These are phyloP conservation scores for Tuber melanosporum DNA, from an alignment of 495 filamentous ascomycete genomes.

Conservation along the genomic window DNA sequence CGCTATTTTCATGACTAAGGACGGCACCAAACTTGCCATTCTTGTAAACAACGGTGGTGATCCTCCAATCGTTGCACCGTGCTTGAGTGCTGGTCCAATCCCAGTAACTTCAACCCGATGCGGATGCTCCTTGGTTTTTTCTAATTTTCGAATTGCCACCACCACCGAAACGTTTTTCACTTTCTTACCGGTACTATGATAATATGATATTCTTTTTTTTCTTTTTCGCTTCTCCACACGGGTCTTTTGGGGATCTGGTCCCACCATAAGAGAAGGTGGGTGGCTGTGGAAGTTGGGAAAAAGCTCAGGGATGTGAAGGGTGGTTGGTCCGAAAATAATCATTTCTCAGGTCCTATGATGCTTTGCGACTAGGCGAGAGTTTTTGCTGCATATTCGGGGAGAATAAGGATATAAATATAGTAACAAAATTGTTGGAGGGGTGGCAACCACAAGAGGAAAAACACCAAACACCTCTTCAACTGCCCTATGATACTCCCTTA, in stretches of 20 bases:
- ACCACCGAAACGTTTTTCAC: neutral
- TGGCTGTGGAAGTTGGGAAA: neutral
- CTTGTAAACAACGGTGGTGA: neutral
- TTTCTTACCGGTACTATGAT: too few relatives aligned
- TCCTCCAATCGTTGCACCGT: neutral
- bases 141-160: neutral
- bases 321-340: neutral
- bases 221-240: neutral
- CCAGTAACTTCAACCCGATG: neutral
- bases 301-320: neutral
- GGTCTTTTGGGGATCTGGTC: neutral
- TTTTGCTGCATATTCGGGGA: neutral
- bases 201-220: too few relatives aligned
- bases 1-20: neutral
- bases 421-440: neutral
- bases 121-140: neutral
- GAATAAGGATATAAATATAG: neutral
- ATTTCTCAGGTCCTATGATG: neutral
- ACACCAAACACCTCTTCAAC: neutral
- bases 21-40: neutral
- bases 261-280: neutral
- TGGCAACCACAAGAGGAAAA: neutral
- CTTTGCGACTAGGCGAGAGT: neutral
- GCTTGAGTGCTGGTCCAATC: too few relatives aligned
- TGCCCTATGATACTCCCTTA: neutral